These are phyloP conservation scores for Leptodontidium sp. DNA, from an alignment of 2,329 filamentous ascomycete species.

Conservation along the genomic window DNA sequence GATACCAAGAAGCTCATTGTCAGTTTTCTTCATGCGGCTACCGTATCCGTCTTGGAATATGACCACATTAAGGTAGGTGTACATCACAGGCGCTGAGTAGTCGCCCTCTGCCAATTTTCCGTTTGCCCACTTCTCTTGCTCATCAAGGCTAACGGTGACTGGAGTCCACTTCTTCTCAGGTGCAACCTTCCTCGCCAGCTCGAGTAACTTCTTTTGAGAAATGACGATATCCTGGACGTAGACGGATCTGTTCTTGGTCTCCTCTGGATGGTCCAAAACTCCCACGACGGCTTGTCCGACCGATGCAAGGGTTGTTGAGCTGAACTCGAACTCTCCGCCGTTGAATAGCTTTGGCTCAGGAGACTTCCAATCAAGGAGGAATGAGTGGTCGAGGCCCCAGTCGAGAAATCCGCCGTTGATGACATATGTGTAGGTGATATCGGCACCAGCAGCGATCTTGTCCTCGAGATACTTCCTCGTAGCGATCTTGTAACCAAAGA, in stretches of 20 bases:
- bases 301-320: constrained; percentile 55
- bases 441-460: constrained; percentile 49
- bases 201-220: constrained; percentile 54
- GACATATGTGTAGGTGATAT: constrained; percentile 63
- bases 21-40: constrained; percentile 48
- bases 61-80: constrained; percentile 46
- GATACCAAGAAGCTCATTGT: constrained; percentile 55
- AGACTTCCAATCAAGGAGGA: constrained; percentile 52
- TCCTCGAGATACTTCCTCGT: constrained; percentile 52
- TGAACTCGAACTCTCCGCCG: constrained; percentile 58
- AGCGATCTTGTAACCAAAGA: constrained; percentile 60
- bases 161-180: constrained; percentile 44
- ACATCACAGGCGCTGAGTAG: constrained; percentile 45
- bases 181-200: constrained; percentile 47
- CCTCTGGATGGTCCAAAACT: constrained; percentile 56
- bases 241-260: constrained; percentile 61
- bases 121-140: constrained; percentile 35
- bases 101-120: constrained; percentile 40
- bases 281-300: constrained; percentile 59
- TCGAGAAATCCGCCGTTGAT: constrained; percentile 66
- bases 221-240: constrained; percentile 54
- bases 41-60: constrained; percentile 49
- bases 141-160: constrained; percentile 27
- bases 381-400: constrained; percentile 54
- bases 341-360: constrained; percentile 56